Base-by-base conservation (phyloP, 2,329 filamentous ascomycete species). In the Scedosporium boydii region DNA sequence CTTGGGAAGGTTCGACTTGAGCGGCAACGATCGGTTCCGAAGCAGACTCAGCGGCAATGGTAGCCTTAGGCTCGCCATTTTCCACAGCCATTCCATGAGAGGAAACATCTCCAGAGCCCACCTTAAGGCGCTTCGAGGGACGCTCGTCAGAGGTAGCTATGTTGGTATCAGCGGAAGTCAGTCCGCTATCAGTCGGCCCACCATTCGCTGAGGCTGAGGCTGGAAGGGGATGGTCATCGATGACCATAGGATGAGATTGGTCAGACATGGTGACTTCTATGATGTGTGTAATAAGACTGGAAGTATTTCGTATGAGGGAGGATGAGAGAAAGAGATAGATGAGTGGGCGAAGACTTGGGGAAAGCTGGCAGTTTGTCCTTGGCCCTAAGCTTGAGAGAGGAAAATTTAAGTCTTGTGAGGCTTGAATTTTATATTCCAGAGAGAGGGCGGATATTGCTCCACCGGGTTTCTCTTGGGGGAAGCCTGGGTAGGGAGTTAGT, bases 81-180 rank as follows among this genome's bases (percentile, higher is more conserved):
- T 58, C 42, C 16, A 48, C 62, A 51, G 34, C 55, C 62, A 66
- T 64, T 29, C 60, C 34, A 58, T 66, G 65, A 10, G 41, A 53
- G 29, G 56, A 41, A 21, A 12, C 34, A 16, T 46, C 57, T 18
- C 44, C 42, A 57, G 59, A 65, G 62, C 65, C 63, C 57, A 64
- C 59, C 64, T 67, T 68, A 66, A 67, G 63, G 60, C 66, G 66
- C 62, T 68, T 68, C 53, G 66, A 64, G 51, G 66, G 64, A 51
- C 66, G 66, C 59, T 66, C 66, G 34, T 65, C 66, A 44, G 63
- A 21, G 46, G 64, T 53, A 27, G 16, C 4, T n/a, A 14, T 23
- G 51, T 5, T 23, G 23, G 51, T 6, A 26, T 27, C 51, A 27
- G 51, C 5, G 12, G 51, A 26, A 27, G 21, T 27, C 18, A 23